Conservation (phyloP, 2,329 filamentous ascomycete species). For the Talaromyces sp. region DNA sequence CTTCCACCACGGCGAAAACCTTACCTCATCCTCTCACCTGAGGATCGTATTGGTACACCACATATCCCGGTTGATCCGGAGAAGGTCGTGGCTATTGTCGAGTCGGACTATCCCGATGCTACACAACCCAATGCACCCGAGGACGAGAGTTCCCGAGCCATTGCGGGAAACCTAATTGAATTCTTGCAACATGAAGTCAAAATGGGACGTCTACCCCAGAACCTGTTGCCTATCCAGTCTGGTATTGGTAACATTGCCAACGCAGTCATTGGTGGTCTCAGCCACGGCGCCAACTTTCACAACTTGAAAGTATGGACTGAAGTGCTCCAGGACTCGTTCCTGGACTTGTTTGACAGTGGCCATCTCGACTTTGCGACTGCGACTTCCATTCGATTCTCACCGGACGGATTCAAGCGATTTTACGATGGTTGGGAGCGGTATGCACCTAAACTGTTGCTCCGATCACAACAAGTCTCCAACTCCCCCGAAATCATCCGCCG, state of each 20-base stretch:
- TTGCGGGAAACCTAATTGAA: constrained; percentile 76
- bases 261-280: constrained; percentile 78
- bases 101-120: constrained; percentile 76
- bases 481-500: constrained; percentile 84
- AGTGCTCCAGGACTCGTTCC: constrained; percentile 86
- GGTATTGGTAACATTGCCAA: constrained; percentile 93
- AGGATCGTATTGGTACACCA: constrained; percentile 78
- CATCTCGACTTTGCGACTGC: constrained; percentile 85
- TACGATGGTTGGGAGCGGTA: constrained; percentile 81
- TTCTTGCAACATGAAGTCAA: constrained; percentile 80
- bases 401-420: constrained; percentile 85
- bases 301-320: constrained; percentile 92
- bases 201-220: constrained; percentile 69
- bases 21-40: constrained; percentile 76
- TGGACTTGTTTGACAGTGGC: constrained; percentile 85
- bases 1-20: constrained; percentile 75
- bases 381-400: constrained; percentile 84
- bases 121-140: constrained; percentile 70
- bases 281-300: constrained; percentile 70
- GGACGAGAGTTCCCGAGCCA: constrained; percentile 66
- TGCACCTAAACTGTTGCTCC: constrained; percentile 74
- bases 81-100: constrained; percentile 76
- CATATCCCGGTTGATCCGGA: constrained; percentile 81
- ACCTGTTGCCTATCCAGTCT: constrained; percentile 74
- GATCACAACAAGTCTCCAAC: constrained; percentile 84